Base-by-base conservation (phyloP, 2,329 filamentous ascomycete species). In the Penicillium sp. region DNA sequence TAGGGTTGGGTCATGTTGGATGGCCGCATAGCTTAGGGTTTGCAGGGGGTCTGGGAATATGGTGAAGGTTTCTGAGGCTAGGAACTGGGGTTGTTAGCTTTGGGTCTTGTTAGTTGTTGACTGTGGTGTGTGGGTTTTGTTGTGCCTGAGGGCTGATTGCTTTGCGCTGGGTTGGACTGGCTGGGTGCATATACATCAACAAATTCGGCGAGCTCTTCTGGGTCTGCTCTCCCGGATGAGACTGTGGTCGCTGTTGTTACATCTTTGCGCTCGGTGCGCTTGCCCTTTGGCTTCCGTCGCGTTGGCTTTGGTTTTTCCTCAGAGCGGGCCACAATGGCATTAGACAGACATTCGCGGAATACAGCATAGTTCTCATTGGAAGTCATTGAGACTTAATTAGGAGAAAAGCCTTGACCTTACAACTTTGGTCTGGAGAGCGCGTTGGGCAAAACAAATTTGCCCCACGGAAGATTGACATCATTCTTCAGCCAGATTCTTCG, bases 171-270 rank as follows among this genome's bases (percentile, higher is more conserved):
- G 19, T 31, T 48, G 33, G 15, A 7, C 23, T 40, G 15, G 42
- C 15, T 19, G 40, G 35, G 42, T 45, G 21, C 19, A 62, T 67
- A 40, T 77, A 85, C 83, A 66, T 93, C 87, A 54, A 90, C 86
- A 74, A 95, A 95, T 1, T 95, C 91, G 27, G 85, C 84, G 23
- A 94, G 76, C 54, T 93, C 90, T 64, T 89, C 87, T 6, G 83
- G 84, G 64, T 84, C 78, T 19, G 74, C 69, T 52, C 66, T 61
- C 23, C 66, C 63, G 27, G 58, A 46, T 45, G 29, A 50, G 17
- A 27, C 33, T 43, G 35, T 57, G 47, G 25, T 61, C 60, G 21
- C 58, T 37, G 29, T 42, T 54, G 45, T 48, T 53, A 35, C 50
- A 19, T 58, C 60, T 54, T 58, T 60, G 29, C 58, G 60, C 25